Evolutionary conservation across 306 rosid species (phyloP).

Genomic region (Quillaja saponaria): DNA sequence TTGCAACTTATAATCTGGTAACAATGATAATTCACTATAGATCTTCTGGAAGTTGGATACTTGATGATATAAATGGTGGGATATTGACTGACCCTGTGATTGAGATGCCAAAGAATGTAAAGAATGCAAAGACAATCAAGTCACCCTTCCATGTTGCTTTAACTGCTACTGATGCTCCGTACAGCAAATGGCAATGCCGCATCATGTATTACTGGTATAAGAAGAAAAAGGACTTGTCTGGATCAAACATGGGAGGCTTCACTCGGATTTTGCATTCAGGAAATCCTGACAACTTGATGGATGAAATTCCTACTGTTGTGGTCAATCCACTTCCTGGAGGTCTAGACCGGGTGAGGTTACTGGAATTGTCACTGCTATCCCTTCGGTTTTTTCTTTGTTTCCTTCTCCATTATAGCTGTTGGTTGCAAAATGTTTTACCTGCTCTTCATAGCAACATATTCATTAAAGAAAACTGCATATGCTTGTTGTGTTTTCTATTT

Average conservation of each 20-base stretch:
- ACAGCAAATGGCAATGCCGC: constrained; percentile 92
- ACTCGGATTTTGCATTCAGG: constrained; percentile 95
- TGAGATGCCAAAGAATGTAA: constrained; percentile 71
- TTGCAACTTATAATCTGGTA: constrained; percentile 72
- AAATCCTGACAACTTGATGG: constrained; percentile 85
- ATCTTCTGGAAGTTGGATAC: constrained; percentile 43
- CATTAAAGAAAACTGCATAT: constrained; percentile 9
- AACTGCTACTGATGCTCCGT: constrained; percentile 89
- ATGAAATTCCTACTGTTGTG: constrained; percentile 90
- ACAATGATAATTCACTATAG: constrained; percentile 58
- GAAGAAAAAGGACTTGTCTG: constrained; percentile 60
- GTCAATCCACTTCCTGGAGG: constrained; percentile 97
- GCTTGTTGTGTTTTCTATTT: constrained; percentile 12
- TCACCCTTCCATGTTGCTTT: constrained; percentile 79
- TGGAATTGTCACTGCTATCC: constrained; percentile 4
- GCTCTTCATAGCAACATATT: constrained; percentile 8
- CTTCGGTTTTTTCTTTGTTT: constrained; percentile 4
- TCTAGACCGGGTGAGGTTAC: constrained; percentile 73
- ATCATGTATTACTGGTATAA: constrained; percentile 95
- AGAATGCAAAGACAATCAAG: constrained; percentile 48
- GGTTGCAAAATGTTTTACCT: constrained; percentile 10
- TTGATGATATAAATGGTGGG: constrained; percentile 25
- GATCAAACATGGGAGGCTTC: constrained; percentile 95
- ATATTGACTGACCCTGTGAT: constrained; percentile 62
- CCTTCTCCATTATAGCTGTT: constrained; percentile 8